These are phyloP conservation scores for Lasiosphaeris hirsuta DNA, from an alignment of 495 filamentous ascomycete species.

Conservation along the genomic window DNA sequence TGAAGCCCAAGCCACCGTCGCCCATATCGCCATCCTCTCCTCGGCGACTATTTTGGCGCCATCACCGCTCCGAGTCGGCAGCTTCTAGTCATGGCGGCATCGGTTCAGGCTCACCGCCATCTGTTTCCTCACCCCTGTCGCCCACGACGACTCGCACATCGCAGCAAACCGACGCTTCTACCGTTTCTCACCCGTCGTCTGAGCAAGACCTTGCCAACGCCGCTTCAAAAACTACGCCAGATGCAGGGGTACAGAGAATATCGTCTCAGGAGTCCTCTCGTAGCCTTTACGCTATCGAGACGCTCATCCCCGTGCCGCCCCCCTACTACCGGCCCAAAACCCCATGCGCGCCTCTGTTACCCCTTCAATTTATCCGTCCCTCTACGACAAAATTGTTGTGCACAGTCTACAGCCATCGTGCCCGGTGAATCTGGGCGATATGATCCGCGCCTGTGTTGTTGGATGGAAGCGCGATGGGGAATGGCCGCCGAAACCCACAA, in stretches of 20 bases:
- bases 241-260: conserved; percentile 7
- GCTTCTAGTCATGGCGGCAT: conserved; percentile 21
- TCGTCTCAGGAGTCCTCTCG: conserved; percentile 17
- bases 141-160: conserved; percentile 22
- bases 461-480: conserved; percentile 94
- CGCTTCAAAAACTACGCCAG: conserved; percentile 6
- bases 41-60: conserved; percentile 30
- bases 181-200: conserved; percentile 19
- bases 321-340: conserved; percentile 64
- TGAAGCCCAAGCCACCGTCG: conserved; percentile 33
- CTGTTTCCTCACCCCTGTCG: conserved; percentile 22
- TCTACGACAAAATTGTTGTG: conserved; percentile 84
- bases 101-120: conserved; percentile 18
- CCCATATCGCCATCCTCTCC: conserved; percentile 31
- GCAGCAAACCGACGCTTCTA: conserved; percentile 18
- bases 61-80: conserved; percentile 31
- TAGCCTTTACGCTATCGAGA: conserved; percentile 37
- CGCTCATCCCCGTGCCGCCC: conserved; percentile 60
- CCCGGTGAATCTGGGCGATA: conserved; percentile 80
- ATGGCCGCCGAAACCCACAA: conserved; percentile 73
- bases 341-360: conserved; percentile 72
- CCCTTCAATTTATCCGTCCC: conserved; percentile 67
- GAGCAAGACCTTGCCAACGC: conserved; percentile 21
- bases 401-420: conserved; percentile 74
- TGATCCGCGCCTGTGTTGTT: conserved; percentile 76